These are phyloP conservation scores for Phytopythium sindhum DNA, from an alignment of 352 stramenopile genomes.

Conservation along the genomic window DNA sequence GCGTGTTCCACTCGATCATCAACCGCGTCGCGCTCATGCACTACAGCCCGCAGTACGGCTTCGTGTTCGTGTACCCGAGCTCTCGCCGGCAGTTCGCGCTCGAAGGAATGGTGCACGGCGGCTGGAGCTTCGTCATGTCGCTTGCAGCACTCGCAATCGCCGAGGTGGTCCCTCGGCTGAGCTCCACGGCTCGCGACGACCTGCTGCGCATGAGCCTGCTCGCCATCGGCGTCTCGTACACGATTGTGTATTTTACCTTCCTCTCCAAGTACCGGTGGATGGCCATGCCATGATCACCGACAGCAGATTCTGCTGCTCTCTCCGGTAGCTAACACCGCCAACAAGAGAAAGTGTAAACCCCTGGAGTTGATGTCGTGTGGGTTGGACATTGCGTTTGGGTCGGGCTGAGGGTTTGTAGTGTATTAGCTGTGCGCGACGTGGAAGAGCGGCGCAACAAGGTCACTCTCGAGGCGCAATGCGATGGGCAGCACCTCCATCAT, in stretches of 20 bases:
- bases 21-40: conserved; percentile 45
- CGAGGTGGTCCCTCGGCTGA: conserved; percentile 37
- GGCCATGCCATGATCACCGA: conserved; percentile 4
- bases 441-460: conserved; percentile 43
- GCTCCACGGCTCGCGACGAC: conserved; percentile 35
- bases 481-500: conserved; percentile 69
- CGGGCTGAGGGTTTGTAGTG: not conserved
- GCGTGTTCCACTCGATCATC: conserved; percentile 63
- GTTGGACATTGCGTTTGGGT: not conserved
- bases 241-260: conserved; percentile 48
- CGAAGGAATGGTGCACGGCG: conserved; percentile 54
- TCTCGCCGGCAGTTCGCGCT: conserved; percentile 63
- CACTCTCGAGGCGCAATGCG: conserved; percentile 51
- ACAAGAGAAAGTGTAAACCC: not conserved
- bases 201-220: conserved; percentile 42
- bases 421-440: not conserved
- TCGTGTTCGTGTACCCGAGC: conserved; percentile 63
- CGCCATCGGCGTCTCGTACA: conserved; percentile 45
- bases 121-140: conserved; percentile 64
- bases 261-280: conserved; percentile 60
- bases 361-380: not conserved
- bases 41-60: conserved; percentile 43
- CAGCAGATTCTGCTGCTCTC: not conserved
- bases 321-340: not conserved
- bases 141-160: conserved; percentile 42